phyloP scores from a whole-genome alignment of 1,284 basidiomycete species.

The Coniophora puteana region DNA sequence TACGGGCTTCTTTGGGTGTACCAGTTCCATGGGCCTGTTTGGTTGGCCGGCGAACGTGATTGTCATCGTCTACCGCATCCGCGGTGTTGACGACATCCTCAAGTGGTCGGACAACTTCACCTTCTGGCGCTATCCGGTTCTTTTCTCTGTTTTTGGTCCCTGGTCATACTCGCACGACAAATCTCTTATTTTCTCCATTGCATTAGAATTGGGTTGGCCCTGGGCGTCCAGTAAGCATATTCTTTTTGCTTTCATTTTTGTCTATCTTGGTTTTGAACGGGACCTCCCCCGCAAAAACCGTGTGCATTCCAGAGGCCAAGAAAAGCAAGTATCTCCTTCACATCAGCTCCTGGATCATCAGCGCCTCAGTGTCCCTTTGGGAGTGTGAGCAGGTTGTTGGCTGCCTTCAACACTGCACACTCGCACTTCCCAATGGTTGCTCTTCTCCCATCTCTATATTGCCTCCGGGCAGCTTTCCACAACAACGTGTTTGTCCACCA shows the following conservation, averaged over 20 bases:
- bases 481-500: neutral
- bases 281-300: neutral
- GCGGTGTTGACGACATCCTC: neutral
- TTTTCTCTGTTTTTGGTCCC: neutral
- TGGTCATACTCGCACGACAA: constrained; percentile 2
- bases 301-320: constrained; percentile 7
- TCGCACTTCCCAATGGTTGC: constrained; percentile 17
- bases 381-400: constrained; percentile 5
- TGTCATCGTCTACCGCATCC: constrained; percentile 1
- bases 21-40: constrained; percentile 13
- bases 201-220: constrained; percentile 9
- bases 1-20: constrained; percentile 11
- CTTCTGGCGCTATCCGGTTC: constrained; percentile 9
- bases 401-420: constrained; percentile 18
- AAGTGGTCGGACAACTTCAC: constrained; percentile 22
- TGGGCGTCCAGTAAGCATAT: constrained; percentile 10
- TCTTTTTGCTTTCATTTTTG: constrained; percentile 7
- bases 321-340: neutral
- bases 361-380: neutral
- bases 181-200: neutral
- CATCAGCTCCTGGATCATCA: neutral
- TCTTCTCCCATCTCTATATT: constrained; percentile 15
- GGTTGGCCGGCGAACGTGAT: constrained; percentile 12
- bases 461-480: constrained; percentile 14
- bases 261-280: constrained; percentile 19